Base-by-base conservation (phyloP, 495 filamentous ascomycete genomes). In the Sporormia fimetaria region DNA sequence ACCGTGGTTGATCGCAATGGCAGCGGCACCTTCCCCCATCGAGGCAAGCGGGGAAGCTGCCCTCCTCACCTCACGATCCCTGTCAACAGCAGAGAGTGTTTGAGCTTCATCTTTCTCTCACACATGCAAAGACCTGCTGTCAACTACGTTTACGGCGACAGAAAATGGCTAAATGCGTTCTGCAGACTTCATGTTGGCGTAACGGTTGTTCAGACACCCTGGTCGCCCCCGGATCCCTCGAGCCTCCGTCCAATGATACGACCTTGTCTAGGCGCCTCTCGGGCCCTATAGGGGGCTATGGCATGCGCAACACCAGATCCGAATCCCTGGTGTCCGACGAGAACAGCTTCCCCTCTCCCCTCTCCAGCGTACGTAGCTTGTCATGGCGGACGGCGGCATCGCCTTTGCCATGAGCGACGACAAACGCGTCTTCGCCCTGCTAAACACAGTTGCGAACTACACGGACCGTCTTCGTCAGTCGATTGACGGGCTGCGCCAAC, bases 381-480 rank as follows among this genome's bases (percentile, higher is more conserved):
- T n/a, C n/a, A n/a, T n/a, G n/a, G n/a, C n/a, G n/a, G n/a, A n/a
- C n/a, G n/a, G n/a, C n/a, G n/a, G n/a, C n/a, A n/a, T 27, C 7
- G 7, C 25, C 7, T 27, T 27, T 12, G 12, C 25, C 25, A 27
- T 27, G 25, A n/a, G 7, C 7, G 25, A 27, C 25, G 41, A 45
- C 26, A 51, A 51, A 36, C 11, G 28, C 31, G 40, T 23, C 10
- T 34, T 40, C 28, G 28, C 32, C 29, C 47, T 51, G 28, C 39
- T 45, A 36, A 23, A 15, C 14, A 18, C 40, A 14, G 36, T 51
- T 2, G 25, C 7, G 16, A 16, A 28, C 14, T 44, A 44, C 29
- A 45, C 45, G 17, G 36, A 40, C 21, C 27, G 47, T 14, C 41
- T 51, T n/a, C 47, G 47, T 8, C 47, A 51, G 30, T 40, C 40